Conservation (phyloP, 441 rosid genomes). For the Adansonia gregorii region DNA sequence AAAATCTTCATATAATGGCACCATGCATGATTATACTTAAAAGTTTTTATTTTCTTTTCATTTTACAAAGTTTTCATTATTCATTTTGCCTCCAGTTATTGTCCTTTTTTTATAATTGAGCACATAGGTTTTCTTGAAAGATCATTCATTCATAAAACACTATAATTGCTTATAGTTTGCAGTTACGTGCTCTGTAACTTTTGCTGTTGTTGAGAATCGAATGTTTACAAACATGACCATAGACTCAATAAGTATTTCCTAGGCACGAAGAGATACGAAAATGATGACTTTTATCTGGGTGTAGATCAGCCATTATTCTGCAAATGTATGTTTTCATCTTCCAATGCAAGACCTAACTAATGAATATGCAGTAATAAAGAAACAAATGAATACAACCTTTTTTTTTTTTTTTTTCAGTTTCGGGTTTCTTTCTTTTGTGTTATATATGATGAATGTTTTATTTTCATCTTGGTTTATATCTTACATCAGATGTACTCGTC, state of each 20-base stretch:
- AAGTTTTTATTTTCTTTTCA: not conserved
- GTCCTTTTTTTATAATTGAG: slow-evolving; percentile 1
- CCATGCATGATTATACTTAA: not conserved
- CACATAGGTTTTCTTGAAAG: not conserved
- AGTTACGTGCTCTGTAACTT: not conserved
- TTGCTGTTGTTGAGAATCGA: not conserved
- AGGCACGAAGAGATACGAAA: not conserved
- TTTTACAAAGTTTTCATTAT: not conserved
- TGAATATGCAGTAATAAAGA: not conserved
- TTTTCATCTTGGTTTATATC: not conserved
- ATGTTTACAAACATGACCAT: not conserved
- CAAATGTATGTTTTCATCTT: not conserved
- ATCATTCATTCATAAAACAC: not conserved
- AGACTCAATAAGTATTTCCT: not conserved
- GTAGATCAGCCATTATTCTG: not conserved
- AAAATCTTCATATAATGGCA: not conserved
- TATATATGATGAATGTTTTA: not conserved
- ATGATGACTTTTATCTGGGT: not conserved
- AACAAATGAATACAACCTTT: not conserved
- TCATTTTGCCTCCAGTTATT: not conserved
- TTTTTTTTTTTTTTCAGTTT: not conserved
- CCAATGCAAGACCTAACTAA: not conserved
- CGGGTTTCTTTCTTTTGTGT: not conserved
- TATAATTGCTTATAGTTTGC: not conserved
- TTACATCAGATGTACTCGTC: not conserved